A percentile compares a stretch with the other conserved stretches of the same genome.
Conservation (phyloP, 2,329 filamentous ascomycete genomes). For the Ascosphaera acerosa region DNA sequence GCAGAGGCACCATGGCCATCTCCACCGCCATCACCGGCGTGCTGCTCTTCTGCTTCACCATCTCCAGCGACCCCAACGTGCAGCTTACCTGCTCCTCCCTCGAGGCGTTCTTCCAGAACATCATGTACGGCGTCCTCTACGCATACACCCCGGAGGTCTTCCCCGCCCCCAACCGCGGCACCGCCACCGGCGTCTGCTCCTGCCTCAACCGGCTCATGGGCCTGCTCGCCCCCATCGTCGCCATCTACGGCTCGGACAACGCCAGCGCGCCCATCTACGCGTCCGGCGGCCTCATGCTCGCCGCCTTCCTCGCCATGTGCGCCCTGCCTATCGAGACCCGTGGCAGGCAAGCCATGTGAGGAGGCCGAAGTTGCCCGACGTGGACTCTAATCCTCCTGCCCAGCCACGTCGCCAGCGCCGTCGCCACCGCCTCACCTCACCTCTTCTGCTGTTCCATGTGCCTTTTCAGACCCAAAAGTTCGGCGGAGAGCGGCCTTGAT, state of each 20-base stretch:
- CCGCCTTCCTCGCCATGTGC: constrained; percentile 21
- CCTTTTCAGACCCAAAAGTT: no score
- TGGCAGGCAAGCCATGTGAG: constrained; percentile 18
- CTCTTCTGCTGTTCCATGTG: no score
- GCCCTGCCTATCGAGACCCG: constrained; percentile 23
- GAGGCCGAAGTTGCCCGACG: background rate
- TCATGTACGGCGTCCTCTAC: constrained; percentile 32
- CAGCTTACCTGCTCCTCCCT: constrained; percentile 28
- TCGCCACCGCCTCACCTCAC: no score
- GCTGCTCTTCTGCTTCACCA: constrained; percentile 30
- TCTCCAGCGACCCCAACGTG: constrained; percentile 21
- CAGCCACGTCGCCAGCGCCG: background rate
- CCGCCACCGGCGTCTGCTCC: constrained; percentile 25
- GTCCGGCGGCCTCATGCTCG: constrained; percentile 19
- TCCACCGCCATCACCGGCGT: constrained; percentile 27
- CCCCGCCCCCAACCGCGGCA: constrained; percentile 28
- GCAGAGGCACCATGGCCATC: constrained; percentile 30
- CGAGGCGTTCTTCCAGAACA: constrained; percentile 31
- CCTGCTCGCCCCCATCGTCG: constrained; percentile 21
- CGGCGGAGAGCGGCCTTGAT: no score
- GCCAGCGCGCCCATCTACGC: constrained; percentile 22
- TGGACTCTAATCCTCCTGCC: background rate
- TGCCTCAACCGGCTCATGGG: constrained; percentile 21
- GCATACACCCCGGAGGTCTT: constrained; percentile 35
- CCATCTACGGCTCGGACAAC: constrained; percentile 17